Base-by-base conservation (phyloP, 2,329 filamentous ascomycete genomes). In the Cucurbitaria berberidis region DNA sequence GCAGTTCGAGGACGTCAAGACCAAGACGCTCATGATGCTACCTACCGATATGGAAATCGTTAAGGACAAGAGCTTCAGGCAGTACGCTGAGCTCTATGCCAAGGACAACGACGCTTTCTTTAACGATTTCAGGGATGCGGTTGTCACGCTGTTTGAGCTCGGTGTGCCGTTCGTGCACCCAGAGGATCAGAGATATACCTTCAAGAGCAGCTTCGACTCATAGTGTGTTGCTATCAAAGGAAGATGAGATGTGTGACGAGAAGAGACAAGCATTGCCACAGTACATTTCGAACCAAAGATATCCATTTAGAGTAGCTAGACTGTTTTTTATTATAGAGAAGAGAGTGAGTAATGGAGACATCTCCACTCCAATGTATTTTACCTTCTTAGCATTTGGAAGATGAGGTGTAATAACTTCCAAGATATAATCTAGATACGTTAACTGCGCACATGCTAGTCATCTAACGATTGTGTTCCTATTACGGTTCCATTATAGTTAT, bases 11-110 rank as follows among this genome's bases (percentile, higher is more conserved):
- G 93, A 98, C 80, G 89, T 90, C 80, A 85, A 82, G 72, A 91
- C 88, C 70, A 93, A 96, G 85, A 83, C 84, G 36, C 81, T 98
- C 68, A 98, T 99, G 95, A 98, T 99, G 93, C 82, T 99, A 76
- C 95, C 95, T 47, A 89, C 91, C 62, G 93, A 99, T 73, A 87
- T 96, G 79, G 89, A 89, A 51, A 82, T 98, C 51, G 80, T 96
- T 71, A 85, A 93, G 80, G 93, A 98, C 80, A 93, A 93, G 84
- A 82, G 82, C 63, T 96, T 98, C 83, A 86, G 84, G 78, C 81
- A 85, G 71, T 87, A 85, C 69, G 90, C 93, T 26, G 87, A 96
- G 77, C 86, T 88, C 76, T 98, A 97, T 74, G 93, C 93, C 70
- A 91, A 91, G 82, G 91, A 96, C 78, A 91, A 90, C 76, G 89